Base-by-base conservation (phyloP, 2,329 filamentous ascomycete species). In the Aureobasidium sp. region DNA sequence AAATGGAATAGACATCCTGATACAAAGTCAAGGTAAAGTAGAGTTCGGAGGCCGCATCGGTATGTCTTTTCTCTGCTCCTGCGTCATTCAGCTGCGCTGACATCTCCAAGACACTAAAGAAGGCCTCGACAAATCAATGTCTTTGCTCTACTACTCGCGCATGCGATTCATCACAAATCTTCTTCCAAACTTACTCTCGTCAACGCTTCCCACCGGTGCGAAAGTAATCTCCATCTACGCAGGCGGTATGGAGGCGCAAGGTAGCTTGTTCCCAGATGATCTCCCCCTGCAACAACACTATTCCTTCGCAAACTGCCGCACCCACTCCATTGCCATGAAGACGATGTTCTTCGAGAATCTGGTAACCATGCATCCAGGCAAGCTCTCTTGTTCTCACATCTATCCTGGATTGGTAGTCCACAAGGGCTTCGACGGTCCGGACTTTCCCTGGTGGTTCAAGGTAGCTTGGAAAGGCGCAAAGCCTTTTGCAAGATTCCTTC, bases 11-110 rank as follows among this genome's bases (percentile, higher is more conserved):
- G 80, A 82, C 66, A 50, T 82, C 5, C 71, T 83, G 23, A 75
- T 78, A 68, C 71, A 80, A 73, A 79, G 75, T 18, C 73, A 76
- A 20, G 79, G 76, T 23, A 75, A 76, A 67, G 67, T 80, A 56
- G 73, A 73, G 11, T 74, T 78, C 51, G 64, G 27, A 31, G n/a
- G n/a, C 7, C 45, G 40, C 16, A 48, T 60, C 10, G 42, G 61
- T 65, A 13, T 16, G 10, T n/a, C 13, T 16, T 31, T 13, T n/a
- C 1, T 20, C 20, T 23, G 8, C 23, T 25, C 16, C 33, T 13
- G n/a, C n/a, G 33, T 36, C 29, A 16, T 47, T 15, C 47, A 11
- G 1, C 18, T 23, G 16, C 18, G 18, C 20, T 33, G n/a, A 38
- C 47, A 16, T 50, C 25, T 11, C 15, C 5, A 27, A 69, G 70